These are phyloP conservation scores for Termitomyces sp. DNA, from an alignment of 768 basidiomycete species.

Conservation along the genomic window DNA sequence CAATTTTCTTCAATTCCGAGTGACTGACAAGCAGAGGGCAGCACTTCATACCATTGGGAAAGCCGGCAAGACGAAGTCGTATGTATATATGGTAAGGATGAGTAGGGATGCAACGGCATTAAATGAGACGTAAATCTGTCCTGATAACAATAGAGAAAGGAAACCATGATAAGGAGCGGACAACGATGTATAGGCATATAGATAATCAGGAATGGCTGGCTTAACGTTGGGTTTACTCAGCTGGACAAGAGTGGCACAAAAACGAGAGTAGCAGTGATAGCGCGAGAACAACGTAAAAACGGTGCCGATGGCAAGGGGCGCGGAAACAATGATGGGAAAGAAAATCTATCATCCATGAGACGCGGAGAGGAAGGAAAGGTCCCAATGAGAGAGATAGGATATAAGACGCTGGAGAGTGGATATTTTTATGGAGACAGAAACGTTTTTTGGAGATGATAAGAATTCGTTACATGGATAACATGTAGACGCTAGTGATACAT, in stretches of 20 bases:
- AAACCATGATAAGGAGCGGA: not conserved
- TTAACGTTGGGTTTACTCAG: not conserved
- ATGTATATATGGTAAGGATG: no score
- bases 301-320: no score
- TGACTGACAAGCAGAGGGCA: not conserved
- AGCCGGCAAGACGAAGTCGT: not conserved
- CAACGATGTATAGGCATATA: no score
- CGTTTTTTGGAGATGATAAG: not conserved
- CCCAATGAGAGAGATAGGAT: not conserved
- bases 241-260: not conserved
- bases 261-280: not conserved
- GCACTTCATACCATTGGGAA: not conserved
- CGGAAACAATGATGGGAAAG: no score
- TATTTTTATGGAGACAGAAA: not conserved
- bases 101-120: not conserved
- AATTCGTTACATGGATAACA: not conserved
- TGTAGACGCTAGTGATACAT: not conserved
- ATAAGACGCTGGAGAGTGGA: not conserved
- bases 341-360: no score
- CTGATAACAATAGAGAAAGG: not conserved
- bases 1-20: no score
- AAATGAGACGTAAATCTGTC: not conserved
- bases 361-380: not conserved
- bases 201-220: not conserved
- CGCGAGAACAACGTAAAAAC: not conserved